These are phyloP conservation scores for Verticillium nonalfalfae DNA, from an alignment of 2,329 filamentous ascomycete species.

Conservation along the genomic window DNA sequence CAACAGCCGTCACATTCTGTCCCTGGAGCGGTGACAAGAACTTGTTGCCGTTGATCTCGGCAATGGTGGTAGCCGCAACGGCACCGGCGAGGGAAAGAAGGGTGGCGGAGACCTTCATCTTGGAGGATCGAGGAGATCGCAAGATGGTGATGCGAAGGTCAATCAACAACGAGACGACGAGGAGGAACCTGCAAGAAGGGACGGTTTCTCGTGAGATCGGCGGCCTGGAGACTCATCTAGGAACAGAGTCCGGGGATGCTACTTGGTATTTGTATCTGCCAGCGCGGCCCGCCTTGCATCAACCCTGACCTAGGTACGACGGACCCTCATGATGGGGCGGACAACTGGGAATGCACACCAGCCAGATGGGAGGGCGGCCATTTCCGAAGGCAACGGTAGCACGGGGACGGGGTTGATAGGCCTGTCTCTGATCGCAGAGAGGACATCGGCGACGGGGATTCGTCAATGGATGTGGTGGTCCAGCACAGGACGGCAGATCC, in stretches of 20 bases:
- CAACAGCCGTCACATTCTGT: conserved; percentile 49
- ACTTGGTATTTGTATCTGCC: conserved; percentile 3
- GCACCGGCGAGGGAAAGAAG: conserved; percentile 20
- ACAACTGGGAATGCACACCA: neutral
- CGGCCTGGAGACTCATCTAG: neutral
- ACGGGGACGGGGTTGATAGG: neutral
- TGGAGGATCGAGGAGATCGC: conserved; percentile 2
- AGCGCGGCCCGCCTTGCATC: neutral
- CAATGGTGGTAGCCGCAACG: conserved; percentile 40
- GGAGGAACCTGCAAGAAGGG: conserved; percentile 1
- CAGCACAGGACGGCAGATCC: neutral
- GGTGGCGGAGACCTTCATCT: conserved; percentile 23
- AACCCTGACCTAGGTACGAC: neutral
- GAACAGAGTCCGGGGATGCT: neutral
- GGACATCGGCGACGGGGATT: neutral
- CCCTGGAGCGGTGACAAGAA: conserved; percentile 57
- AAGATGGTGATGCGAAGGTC: neutral
- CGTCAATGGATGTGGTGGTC: neutral
- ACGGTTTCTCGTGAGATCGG: conserved; percentile 4
- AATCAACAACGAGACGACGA: neutral
- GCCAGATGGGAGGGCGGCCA: neutral
- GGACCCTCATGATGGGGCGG: neutral
- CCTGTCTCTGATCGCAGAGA: neutral
- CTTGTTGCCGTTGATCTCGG: conserved; percentile 59
- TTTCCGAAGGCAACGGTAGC: neutral